Percentiles rank a stretch among this genome's conserved stretches.
Evolutionary conservation across 2,329 filamentous ascomycete species (phyloP).

Genomic region (Fusarium oxysporum): DNA sequence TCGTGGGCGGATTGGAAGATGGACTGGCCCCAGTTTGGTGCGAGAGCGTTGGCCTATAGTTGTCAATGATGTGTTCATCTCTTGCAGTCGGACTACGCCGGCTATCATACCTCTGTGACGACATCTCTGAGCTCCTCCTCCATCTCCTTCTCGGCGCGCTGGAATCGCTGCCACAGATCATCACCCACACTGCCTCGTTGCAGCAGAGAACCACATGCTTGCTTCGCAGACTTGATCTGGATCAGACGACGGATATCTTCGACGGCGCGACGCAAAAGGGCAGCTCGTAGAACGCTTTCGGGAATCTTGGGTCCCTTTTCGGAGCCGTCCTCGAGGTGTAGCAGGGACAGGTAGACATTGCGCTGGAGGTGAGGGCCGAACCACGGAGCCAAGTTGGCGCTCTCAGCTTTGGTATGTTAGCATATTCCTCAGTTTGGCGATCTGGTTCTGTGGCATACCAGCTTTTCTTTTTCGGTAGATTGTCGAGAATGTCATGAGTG

Average conservation of each 20-base stretch:
- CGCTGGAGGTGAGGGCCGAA: constrained; percentile 91
- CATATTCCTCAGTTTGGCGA: neutral
- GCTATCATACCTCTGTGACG: constrained; percentile 78
- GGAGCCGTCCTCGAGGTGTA: constrained; percentile 76
- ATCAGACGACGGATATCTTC: constrained; percentile 95
- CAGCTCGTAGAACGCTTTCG: constrained; percentile 87
- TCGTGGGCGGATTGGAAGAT: constrained; percentile 99
- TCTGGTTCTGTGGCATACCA: constrained; percentile 57
- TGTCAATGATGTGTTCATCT: constrained; percentile 4
- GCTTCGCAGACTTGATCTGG: constrained; percentile 88
- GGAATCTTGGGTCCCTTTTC: constrained; percentile 79
- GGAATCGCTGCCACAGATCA: constrained; percentile 93
- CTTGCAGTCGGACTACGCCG: neutral
- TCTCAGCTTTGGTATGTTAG: constrained; percentile 68
- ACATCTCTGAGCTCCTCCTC: constrained; percentile 96
- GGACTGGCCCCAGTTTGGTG: constrained; percentile 87
- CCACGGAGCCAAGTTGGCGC: constrained; percentile 91
- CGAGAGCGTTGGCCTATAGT: constrained; percentile 85
- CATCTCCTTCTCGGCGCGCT: constrained; percentile 95
- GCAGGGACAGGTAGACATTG: constrained; percentile 92
- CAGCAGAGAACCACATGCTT: constrained; percentile 83
- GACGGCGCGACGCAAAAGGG: constrained; percentile 86
- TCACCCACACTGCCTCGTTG: constrained; percentile 95
- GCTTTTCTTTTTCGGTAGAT: constrained; percentile 95
- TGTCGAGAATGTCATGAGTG: constrained; percentile 89